These are phyloP conservation scores for Cryptosporidium meleagridis DNA, from an alignment of 169 alveolate genomes.

Conservation along the genomic window DNA sequence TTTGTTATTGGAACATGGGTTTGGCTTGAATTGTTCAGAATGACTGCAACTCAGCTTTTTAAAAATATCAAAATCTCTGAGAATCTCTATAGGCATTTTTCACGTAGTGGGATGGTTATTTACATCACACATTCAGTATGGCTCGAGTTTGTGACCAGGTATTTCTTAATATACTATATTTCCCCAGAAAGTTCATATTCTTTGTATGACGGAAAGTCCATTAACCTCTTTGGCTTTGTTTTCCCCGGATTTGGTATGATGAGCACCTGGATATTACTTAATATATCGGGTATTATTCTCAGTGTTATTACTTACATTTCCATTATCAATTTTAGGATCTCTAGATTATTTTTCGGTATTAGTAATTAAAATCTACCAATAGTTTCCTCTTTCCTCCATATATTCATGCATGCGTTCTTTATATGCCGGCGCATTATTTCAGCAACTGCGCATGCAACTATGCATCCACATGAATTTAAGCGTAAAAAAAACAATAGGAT, in stretches of 20 bases:
- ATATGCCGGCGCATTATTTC: neutral
- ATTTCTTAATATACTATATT: slow-evolving; percentile 17
- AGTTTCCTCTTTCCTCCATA: neutral
- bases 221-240: neutral
- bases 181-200: slow-evolving; percentile 41
- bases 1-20: slow-evolving; percentile 69
- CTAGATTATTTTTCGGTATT: slow-evolving; percentile 17
- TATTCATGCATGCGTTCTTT: neutral
- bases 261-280: slow-evolving; percentile 26
- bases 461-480: neutral
- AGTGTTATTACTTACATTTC: slow-evolving; percentile 20
- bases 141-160: slow-evolving; percentile 42
- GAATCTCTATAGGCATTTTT: slow-evolving; percentile 28
- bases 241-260: slow-evolving; percentile 53
- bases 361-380: neutral
- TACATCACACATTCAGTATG: slow-evolving; percentile 67
- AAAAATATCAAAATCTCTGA: slow-evolving; percentile 6
- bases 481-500: no score
- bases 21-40: slow-evolving; percentile 71
- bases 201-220: slow-evolving; percentile 64
- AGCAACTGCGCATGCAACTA: neutral
- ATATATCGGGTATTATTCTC: neutral
- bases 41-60: neutral
- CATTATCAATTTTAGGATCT: slow-evolving; percentile 12
- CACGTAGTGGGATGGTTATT: slow-evolving; percentile 54